Evolutionary conservation across 345 rosid genomes (phyloP), one percentile per base, ranked within the genome.

Genomic region (Arabidopsis arenosa): DNA sequence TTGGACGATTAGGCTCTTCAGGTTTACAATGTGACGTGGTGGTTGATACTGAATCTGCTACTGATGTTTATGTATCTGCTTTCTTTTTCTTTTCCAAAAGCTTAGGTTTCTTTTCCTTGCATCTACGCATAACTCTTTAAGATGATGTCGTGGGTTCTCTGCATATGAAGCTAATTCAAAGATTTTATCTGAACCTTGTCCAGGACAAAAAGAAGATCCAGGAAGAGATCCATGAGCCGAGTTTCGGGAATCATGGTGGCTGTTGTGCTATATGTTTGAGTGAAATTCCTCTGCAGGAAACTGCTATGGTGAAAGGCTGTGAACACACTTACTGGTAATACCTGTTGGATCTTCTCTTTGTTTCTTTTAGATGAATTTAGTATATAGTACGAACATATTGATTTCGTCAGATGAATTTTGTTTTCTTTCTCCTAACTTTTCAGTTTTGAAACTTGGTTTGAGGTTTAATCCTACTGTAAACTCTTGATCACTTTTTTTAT

Each of bases 321-420:
- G 97, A 94, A 82, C 97, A 94, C 47, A 84, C 96, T 30, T 94
- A 94, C 88, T 94, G 98, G 98, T 90, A 84, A 72, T 87, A 72
- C 58, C 58, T 66, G 17, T 70, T 21, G 2, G 17, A 3, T 37
- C 56, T 44, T 43, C 2, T 61, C 0, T 52, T 52, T 17, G 2
- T 63, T 17, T 41, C 47, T 33, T 33, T 52, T 43, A 28, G 11
- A 30, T 17, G 53, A n/a, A 1, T 17, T 28, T 26, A 61, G 54
- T 53, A 3, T 54, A 1, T 21, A 9, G 37, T 39, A 39, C 21
- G 23, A 10, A n/a, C 40, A 12, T 65, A 15, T 57, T 56, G 11
- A 9, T 33, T 54, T 17, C 63, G 33, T 63, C 10, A 30, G 6
- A 1, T 63, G 7, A 26, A 13, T 36, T 21, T 13, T 37, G 39